Evolutionary conservation across 2,329 filamentous ascomycete species (phyloP).

Genomic region (Exophiala spinifera): DNA sequence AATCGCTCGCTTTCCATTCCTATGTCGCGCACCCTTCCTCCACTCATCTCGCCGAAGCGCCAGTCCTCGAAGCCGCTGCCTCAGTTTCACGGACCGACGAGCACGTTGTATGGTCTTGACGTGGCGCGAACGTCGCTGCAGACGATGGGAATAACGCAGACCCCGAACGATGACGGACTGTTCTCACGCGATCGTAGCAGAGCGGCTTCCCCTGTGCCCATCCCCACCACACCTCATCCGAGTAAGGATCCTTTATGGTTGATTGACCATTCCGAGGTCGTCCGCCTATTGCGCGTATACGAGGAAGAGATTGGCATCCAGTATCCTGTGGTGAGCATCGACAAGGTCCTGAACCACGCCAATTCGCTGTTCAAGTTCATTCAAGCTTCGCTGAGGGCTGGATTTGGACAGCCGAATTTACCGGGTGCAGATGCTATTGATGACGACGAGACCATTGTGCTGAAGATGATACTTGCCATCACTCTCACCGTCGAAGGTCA

Average conservation of each 20-base stretch:
- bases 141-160: conserved; percentile 79
- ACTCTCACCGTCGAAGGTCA: conserved; percentile 74
- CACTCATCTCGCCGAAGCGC: conserved; percentile 35
- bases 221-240: conserved; percentile 38
- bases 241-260: conserved; percentile 76
- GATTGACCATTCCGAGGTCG: conserved; percentile 72
- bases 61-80: conserved; percentile 55
- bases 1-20: conserved; percentile 30
- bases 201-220: conserved; percentile 41
- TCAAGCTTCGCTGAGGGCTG: conserved; percentile 60
- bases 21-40: conserved; percentile 25
- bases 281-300: conserved; percentile 73
- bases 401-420: conserved; percentile 53
- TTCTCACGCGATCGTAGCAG: conserved; percentile 55
- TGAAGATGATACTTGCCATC: conserved; percentile 81
- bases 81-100: conserved; percentile 79
- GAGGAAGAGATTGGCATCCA: conserved; percentile 90
- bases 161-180: conserved; percentile 58
- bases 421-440: conserved; percentile 59
- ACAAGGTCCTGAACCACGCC: conserved; percentile 67
- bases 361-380: conserved; percentile 69
- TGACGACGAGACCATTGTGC: conserved; percentile 63
- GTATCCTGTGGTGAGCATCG: conserved; percentile 81
- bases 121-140: conserved; percentile 83
- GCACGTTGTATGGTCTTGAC: conserved; percentile 78